These are phyloP conservation scores for Saccharomyces pastorianus DNA, from an alignment of 1,139 yeast genomes.

Conservation along the genomic window DNA sequence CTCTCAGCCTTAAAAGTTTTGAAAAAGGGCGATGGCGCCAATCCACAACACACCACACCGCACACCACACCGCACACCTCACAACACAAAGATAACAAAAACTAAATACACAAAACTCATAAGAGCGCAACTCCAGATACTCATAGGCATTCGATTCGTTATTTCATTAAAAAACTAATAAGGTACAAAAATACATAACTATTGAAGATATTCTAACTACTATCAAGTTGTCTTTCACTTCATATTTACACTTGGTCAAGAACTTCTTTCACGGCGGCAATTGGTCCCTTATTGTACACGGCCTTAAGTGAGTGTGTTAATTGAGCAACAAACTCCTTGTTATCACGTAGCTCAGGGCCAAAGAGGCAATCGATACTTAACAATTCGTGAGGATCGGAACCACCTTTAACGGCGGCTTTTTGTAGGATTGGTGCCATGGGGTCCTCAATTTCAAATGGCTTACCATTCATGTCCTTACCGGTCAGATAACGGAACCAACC, in stretches of 20 bases:
- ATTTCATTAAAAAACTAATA: too few species aligned
- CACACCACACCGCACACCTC: too few species aligned
- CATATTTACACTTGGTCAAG: conserved; percentile 17
- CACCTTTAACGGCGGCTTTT: conserved; percentile 8
- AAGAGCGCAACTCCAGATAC: too few species aligned
- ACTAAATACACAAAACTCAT: too few species aligned
- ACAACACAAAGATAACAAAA: too few species aligned
- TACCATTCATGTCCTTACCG: conserved; percentile 8
- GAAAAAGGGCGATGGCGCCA: too few species aligned
- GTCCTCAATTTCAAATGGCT: conserved; percentile 28
- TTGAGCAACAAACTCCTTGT: conserved; percentile 25
- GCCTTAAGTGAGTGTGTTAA: conserved; percentile 12
- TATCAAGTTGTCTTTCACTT: too few species aligned
- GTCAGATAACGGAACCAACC: conserved; percentile 9
- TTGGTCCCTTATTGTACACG: conserved; percentile 16
- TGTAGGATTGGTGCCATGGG: conserved; percentile 11
- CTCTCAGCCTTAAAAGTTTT: too few species aligned
- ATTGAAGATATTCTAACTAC: neutral
- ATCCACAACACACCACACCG: too few species aligned
- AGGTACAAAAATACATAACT: neutral
- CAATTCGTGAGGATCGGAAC: conserved; percentile 9
- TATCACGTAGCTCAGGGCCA: conserved; percentile 24
- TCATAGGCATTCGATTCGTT: too few species aligned
- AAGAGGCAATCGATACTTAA: conserved; percentile 4
- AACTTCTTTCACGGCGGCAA: conserved; percentile 3